Evolutionary conservation across 495 filamentous ascomycete species (phyloP).

Genomic region (Penicillium waksmanii): DNA sequence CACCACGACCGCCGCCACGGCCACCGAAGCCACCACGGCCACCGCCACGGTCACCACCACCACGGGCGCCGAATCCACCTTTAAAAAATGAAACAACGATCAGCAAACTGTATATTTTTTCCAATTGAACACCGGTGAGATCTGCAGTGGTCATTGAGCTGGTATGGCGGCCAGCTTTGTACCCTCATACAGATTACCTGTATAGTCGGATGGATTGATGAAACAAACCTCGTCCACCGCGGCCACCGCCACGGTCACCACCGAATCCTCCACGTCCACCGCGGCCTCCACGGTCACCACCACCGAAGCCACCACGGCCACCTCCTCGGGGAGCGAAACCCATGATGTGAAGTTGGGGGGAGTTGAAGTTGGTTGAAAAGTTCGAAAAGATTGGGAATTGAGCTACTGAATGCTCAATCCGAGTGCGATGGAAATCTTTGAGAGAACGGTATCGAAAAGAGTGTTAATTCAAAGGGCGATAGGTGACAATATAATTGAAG

Average conservation of each 20-base stretch:
- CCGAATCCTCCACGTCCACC: constrained; percentile 42
- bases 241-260: constrained; percentile 50
- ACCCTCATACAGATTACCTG: constrained; percentile 1
- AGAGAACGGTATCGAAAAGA: constrained; percentile 21
- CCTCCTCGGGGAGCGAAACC: constrained; percentile 46
- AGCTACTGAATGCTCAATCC: constrained; percentile 35
- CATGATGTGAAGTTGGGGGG: constrained; percentile 34
- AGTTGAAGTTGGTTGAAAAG: constrained; percentile 16
- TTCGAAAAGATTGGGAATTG: constrained; percentile 23
- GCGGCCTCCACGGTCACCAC: constrained; percentile 43
- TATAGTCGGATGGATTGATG: constrained; percentile 15
- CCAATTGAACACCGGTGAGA: background rate
- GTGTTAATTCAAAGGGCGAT: constrained; percentile 19
- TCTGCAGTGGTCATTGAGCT: background rate
- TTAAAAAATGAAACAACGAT: constrained; percentile 8
- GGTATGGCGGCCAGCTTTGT: background rate
- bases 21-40: constrained; percentile 9
- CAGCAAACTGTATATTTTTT: constrained; percentile 9
- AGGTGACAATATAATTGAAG: constrained; percentile 19
- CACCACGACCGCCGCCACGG: constrained; percentile 28
- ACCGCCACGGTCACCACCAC: background rate
- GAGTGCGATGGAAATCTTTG: constrained; percentile 21
- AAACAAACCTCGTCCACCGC: constrained; percentile 32
- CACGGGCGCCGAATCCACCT: constrained; percentile 8
- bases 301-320: constrained; percentile 34